Evolutionary conservation across 352 stramenopile genomes (phyloP).

Genomic region (Phytopythium kandeliae): DNA sequence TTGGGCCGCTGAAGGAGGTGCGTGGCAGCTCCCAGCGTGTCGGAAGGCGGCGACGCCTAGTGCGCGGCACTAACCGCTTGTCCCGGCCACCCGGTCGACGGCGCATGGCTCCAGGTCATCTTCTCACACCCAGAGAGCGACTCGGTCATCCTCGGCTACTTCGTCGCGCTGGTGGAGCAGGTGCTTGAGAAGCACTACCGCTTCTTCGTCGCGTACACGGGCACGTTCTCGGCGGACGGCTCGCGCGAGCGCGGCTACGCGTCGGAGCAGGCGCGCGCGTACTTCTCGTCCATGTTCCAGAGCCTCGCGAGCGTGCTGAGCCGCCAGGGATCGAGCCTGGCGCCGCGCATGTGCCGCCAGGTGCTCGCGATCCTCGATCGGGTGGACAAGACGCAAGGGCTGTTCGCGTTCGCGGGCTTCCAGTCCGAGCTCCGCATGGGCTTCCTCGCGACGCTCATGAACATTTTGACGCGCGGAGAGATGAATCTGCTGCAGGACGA

Average conservation of each 20-base stretch:
- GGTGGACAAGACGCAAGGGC: constrained; percentile 52
- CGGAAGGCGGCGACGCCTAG: too few species aligned
- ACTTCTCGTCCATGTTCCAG: constrained; percentile 77
- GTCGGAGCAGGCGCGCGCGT: constrained; percentile 59
- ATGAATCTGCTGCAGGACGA: constrained; percentile 81
- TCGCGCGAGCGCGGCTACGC: constrained; percentile 51
- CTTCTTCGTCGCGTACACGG: constrained; percentile 59
- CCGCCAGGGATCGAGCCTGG: constrained; percentile 42
- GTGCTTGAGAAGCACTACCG: constrained; percentile 78
- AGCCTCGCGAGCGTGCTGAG: constrained; percentile 59
- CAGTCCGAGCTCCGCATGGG: constrained; percentile 65
- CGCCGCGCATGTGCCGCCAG: constrained; percentile 63
- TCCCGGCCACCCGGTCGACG: too few species aligned
- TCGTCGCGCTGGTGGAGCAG: constrained; percentile 64
- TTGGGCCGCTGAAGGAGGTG: constrained; percentile 75
- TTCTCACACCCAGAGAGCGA: constrained; percentile 70
- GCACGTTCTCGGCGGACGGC: constrained; percentile 38
- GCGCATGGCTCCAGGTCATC: constrained; percentile 32
- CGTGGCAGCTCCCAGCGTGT: background rate
- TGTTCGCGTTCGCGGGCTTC: constrained; percentile 75
- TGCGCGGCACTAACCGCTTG: too few species aligned
- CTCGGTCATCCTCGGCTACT: constrained; percentile 61
- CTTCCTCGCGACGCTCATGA: constrained; percentile 75
- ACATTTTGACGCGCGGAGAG: constrained; percentile 66
- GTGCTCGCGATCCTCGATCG: constrained; percentile 63